Evolutionary conservation across 2,329 filamentous ascomycete species (phyloP).

Genomic region (Didymella pinodella): DNA sequence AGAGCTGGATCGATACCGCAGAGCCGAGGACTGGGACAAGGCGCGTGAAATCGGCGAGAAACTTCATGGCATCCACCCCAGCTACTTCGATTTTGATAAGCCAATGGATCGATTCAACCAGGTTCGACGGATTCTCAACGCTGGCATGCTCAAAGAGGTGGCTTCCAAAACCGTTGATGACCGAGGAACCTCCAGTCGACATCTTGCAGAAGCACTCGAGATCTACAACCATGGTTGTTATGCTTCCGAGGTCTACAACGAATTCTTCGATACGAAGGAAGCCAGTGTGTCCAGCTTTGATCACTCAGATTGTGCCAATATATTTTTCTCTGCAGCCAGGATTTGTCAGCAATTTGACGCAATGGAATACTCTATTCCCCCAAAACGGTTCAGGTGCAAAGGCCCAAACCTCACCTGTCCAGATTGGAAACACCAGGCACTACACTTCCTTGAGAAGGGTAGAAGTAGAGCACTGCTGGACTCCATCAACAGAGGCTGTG

Average conservation of each 20-base stretch:
- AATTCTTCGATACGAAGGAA: not conserved
- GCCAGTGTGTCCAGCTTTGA: not conserved
- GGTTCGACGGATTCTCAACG: constrained; percentile 1
- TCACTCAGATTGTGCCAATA: constrained; percentile 5
- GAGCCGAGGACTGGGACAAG: constrained; percentile 10
- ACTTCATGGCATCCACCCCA: not conserved
- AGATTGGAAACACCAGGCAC: constrained; percentile 6
- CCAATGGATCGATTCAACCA: constrained; percentile 6
- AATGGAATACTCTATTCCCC: not conserved
- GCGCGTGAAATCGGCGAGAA: not conserved
- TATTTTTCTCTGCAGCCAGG: constrained; percentile 6
- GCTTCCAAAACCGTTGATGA: not conserved
- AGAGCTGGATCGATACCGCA: not conserved
- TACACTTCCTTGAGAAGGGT: constrained; percentile 2
- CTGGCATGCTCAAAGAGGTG: constrained; percentile 2
- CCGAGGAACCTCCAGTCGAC: not conserved
- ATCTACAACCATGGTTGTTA: constrained; percentile 9
- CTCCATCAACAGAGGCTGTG: constrained; percentile 1
- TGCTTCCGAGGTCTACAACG: not conserved
- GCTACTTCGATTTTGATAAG: constrained; percentile 4
- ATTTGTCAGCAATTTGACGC: constrained; percentile 1
- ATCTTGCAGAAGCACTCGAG: constrained; percentile 1
- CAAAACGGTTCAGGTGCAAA: not conserved
- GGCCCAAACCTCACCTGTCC: not conserved
- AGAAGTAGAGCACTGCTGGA: constrained; percentile 3